A percentile compares a stretch with the other conserved stretches of the same genome.
These are phyloP conservation scores for Eutrema salsugineum DNA, from an alignment of 441 rosid species.

Conservation along the genomic window DNA sequence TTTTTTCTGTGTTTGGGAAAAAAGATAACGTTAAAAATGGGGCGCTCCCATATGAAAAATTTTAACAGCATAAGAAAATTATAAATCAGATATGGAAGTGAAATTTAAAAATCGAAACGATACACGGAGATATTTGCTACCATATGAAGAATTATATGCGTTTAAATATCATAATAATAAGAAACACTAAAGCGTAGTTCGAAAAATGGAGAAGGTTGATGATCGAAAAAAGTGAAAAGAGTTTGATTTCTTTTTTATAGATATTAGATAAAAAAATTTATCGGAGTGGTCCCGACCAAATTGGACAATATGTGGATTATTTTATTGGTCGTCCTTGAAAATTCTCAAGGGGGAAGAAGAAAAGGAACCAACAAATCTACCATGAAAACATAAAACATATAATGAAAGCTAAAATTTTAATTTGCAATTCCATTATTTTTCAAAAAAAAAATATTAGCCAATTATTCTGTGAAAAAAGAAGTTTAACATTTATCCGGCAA, in stretches of 20 bases:
- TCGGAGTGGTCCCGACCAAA: conserved; percentile 23
- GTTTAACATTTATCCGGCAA: not conserved
- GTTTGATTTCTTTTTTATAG: not conserved
- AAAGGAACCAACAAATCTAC: not conserved
- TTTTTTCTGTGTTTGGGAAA: not conserved
- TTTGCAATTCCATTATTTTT: too few species aligned
- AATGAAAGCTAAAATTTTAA: not conserved
- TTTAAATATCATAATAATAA: not conserved
- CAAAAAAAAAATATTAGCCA: too few species aligned
- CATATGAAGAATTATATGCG: not conserved
- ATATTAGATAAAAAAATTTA: not conserved
- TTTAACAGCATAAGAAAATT: not conserved
- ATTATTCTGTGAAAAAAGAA: not conserved
- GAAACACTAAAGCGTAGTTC: not conserved
- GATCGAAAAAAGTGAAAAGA: not conserved
- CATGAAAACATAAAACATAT: not conserved
- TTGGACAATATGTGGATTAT: conserved; percentile 16
- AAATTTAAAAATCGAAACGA: not conserved
- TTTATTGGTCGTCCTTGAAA: conserved; percentile 15
- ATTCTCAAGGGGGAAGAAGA: conserved; percentile 9
- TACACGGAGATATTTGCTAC: not conserved
- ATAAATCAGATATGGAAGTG: not conserved
- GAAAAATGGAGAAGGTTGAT: not conserved
- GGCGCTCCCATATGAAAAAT: not conserved
- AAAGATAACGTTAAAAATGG: not conserved